Conservation (phyloP, 2,329 filamentous ascomycete species). For the Teratosphaeria gauchensis region DNA sequence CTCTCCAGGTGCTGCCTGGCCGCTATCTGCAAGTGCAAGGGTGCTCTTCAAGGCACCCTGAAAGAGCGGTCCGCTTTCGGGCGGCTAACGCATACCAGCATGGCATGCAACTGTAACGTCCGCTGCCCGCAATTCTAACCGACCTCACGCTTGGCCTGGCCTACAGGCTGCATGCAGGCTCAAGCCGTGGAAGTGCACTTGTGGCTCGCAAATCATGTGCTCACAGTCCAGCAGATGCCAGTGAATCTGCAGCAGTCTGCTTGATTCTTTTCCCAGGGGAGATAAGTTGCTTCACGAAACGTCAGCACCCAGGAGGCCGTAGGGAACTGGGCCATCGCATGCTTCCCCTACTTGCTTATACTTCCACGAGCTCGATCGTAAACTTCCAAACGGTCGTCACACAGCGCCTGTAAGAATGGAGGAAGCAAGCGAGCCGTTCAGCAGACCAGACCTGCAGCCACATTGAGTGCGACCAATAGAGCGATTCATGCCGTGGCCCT, state of each 20-base stretch:
- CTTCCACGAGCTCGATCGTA: background rate
- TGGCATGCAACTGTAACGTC: background rate
- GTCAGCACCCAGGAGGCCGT: too few relatives aligned
- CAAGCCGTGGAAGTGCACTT: background rate
- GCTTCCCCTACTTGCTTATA: background rate
- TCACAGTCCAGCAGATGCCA: background rate
- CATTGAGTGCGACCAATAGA: constrained; percentile 14
- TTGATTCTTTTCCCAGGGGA: background rate
- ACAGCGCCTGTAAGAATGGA: constrained; percentile 14
- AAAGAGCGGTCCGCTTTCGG: background rate
- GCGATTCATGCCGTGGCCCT: constrained; percentile 10
- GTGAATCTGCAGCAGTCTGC: background rate
- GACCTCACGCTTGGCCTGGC: background rate
- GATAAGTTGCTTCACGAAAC: background rate
- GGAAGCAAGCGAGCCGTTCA: constrained; percentile 10
- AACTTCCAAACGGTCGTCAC: background rate
- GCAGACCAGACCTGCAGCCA: constrained; percentile 20
- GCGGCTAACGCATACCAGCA: background rate
- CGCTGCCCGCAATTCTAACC: background rate
- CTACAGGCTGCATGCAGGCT: background rate
- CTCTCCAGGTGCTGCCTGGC: background rate
- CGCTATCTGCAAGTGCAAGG: background rate
- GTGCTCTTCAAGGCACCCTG: background rate
- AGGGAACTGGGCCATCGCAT: background rate
- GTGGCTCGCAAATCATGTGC: background rate